phyloP scores from a whole-genome alignment of 148 eudicot species.

The Agrostemma githago region DNA sequence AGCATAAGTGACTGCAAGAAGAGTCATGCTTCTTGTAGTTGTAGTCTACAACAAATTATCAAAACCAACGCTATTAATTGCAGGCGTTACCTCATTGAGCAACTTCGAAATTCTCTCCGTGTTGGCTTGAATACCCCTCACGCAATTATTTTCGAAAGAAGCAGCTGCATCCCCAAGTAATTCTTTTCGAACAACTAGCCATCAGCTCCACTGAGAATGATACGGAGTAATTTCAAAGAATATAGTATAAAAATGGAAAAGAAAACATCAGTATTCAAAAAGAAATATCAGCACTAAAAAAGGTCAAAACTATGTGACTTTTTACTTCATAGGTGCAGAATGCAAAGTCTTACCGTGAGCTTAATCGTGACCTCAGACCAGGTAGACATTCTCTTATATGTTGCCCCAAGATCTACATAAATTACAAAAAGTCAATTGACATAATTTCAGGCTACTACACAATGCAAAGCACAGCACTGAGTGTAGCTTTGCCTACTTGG shows the following conservation, averaged over 20 bases:
- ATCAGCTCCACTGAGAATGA: not conserved
- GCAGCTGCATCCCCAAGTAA: constrained; percentile 88
- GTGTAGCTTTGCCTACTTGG: no score
- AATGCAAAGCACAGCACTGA: constrained; percentile 19
- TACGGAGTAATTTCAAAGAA: not conserved
- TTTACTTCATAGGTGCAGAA: not conserved
- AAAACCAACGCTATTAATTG: not conserved
- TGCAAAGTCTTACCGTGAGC: constrained; percentile 46
- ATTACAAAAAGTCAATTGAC: constrained; percentile 11
- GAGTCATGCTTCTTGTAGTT: constrained; percentile 18
- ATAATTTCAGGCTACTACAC: constrained; percentile 6
- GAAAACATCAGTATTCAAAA: no score
- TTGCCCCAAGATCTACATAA: constrained; percentile 75
- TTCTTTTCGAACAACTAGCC: no score
- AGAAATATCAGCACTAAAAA: not conserved
- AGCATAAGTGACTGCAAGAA: constrained; percentile 91
- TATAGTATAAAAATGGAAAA: not conserved
- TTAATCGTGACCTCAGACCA: constrained; percentile 78
- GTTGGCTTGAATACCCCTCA: constrained; percentile 88
- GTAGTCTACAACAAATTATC: not conserved
- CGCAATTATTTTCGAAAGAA: constrained; percentile 95
- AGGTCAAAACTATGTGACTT: not conserved
- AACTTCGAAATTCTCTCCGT: constrained; percentile 77
- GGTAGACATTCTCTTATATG: constrained; percentile 88
- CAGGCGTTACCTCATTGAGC: constrained; percentile 61